Conservation (phyloP, 2,329 filamentous ascomycete genomes). For the Ophiocordyceps robertsii region DNA sequence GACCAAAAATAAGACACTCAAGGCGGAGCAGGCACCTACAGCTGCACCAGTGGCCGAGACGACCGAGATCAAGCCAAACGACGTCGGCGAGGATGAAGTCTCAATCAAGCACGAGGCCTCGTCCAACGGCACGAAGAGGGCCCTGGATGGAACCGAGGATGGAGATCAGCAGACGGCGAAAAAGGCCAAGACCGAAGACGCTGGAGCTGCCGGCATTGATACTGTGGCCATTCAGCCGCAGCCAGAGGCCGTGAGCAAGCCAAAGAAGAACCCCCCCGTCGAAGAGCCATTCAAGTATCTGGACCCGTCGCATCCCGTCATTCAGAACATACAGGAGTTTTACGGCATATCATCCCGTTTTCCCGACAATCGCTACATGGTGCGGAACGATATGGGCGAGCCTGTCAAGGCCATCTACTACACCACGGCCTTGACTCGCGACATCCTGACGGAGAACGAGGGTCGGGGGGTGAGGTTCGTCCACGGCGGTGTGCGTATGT, state of each 20-base stretch:
- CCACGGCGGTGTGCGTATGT: constrained; percentile 96
- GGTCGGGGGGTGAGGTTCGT: constrained; percentile 88
- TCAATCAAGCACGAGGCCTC: constrained; percentile 1
- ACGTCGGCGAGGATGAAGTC: constrained; percentile 16
- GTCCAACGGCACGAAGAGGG: constrained; percentile 19
- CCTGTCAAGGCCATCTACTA: constrained; percentile 96
- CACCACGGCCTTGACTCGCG: constrained; percentile 69
- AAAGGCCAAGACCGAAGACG: constrained; percentile 30
- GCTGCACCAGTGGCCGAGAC: constrained; percentile 6
- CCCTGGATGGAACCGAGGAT: constrained; percentile 19
- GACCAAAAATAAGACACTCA: constrained; percentile 2
- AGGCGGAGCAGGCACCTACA: neutral
- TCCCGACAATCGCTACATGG: constrained; percentile 85
- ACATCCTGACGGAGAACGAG: constrained; percentile 79
- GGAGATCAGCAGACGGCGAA: constrained; percentile 28
- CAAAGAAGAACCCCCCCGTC: constrained; percentile 37
- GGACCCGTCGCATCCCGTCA: constrained; percentile 56
- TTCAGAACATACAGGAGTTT: constrained; percentile 66
- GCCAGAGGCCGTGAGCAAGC: constrained; percentile 15
- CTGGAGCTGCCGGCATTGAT: constrained; percentile 5
- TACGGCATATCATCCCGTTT: constrained; percentile 77
- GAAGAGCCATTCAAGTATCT: constrained; percentile 97
- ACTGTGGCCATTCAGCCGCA: constrained; percentile 2
- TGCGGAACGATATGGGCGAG: constrained; percentile 79
- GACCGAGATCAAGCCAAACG: constrained; percentile 16